Evolutionary conservation across 441 rosid genomes (phyloP), one percentile per base, ranked within the genome.

Genomic region (Populus trichocarpa): DNA sequence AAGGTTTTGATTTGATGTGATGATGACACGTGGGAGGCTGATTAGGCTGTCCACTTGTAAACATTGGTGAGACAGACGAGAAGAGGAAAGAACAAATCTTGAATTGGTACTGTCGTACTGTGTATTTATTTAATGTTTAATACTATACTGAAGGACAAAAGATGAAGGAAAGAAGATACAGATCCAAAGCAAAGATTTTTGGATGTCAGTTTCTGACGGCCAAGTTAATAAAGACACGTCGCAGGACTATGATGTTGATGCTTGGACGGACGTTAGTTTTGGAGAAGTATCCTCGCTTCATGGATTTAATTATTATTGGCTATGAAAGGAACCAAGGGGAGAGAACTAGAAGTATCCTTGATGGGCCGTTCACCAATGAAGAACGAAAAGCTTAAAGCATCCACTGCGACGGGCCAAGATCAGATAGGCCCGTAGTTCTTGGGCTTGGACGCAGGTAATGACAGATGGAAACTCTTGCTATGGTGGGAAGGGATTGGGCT

Each of bases 1-100:
- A 50, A 14, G 59, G 8, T 50, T 50, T 5, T 2, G 59, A 50
- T 50, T 16, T 53, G 14, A 7, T 1, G 69, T 25, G 12, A 50
- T 36, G 46, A 2, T 25, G 73, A 76, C 76, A 78, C 76, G 80
- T 72, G 80, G n/a, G 32, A 66, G 38, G 57, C 9, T 13, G 76
- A 73, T 78, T 68, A 72, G 77, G 63, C 50, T 72, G 25, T 30
- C 46, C 46, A 72, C 38, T 36, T 26, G 2, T 42, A 35, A 33
- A 2, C 22, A 35, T 9, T 1, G 36, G 22, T 14, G 20, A 9
- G 3, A 16, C 11, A 40, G 8, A 4, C 8, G 10, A 18, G 28
- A 26, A 66, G 36, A 4, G 69, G 69, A 66, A 23, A 12, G 36
- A 25, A 66, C n/a, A 50, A 50, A 50, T 16, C 8, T 50, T 50